A percentile compares a stretch with the other conserved stretches of the same genome.
Evolutionary conservation across 306 rosid species (phyloP).

Genomic region (Cicer judaicum): DNA sequence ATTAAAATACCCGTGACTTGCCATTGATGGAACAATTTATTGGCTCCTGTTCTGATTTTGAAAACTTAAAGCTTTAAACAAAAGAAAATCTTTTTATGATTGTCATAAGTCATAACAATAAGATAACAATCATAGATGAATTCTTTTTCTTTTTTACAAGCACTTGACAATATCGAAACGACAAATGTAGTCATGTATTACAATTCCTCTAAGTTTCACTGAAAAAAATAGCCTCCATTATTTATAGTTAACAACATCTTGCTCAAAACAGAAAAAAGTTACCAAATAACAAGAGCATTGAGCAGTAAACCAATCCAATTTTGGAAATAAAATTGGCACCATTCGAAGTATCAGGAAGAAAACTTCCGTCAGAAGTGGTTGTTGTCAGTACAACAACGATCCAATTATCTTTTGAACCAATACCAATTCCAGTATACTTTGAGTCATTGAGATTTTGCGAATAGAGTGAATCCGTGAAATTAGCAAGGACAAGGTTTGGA

Average conservation of each 20-base stretch:
- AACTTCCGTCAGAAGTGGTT: slow-evolving; percentile 79
- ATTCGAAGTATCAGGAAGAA: slow-evolving; percentile 45
- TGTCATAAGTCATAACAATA: slow-evolving; percentile 33
- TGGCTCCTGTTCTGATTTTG: slow-evolving; percentile 35
- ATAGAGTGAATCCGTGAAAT: slow-evolving; percentile 84
- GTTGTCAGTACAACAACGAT: slow-evolving; percentile 82
- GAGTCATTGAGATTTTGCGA: slow-evolving; percentile 72
- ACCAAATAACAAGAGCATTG: slow-evolving; percentile 55
- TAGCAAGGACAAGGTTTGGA: slow-evolving; percentile 68
- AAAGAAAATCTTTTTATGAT: background rate
- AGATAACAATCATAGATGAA: background rate
- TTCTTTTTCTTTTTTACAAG: background rate
- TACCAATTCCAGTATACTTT: slow-evolving; percentile 71
- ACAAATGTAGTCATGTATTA: background rate
- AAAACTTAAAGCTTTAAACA: slow-evolving; percentile 30
- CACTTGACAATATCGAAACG: slow-evolving; percentile 37
- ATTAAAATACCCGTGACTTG: slow-evolving; percentile 5
- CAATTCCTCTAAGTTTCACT: slow-evolving; percentile 22
- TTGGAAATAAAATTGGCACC: slow-evolving; percentile 51
- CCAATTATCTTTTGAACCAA: slow-evolving; percentile 85
- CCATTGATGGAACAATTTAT: slow-evolving; percentile 33
- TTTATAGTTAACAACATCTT: slow-evolving; percentile 26
- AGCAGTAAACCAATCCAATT: slow-evolving; percentile 51
- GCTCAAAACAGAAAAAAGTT: slow-evolving; percentile 53
- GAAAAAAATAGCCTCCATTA: slow-evolving; percentile 21